Evolutionary conservation across 805 yeast genomes (phyloP).

Genomic region (Wickerhamiella brachini): DNA sequence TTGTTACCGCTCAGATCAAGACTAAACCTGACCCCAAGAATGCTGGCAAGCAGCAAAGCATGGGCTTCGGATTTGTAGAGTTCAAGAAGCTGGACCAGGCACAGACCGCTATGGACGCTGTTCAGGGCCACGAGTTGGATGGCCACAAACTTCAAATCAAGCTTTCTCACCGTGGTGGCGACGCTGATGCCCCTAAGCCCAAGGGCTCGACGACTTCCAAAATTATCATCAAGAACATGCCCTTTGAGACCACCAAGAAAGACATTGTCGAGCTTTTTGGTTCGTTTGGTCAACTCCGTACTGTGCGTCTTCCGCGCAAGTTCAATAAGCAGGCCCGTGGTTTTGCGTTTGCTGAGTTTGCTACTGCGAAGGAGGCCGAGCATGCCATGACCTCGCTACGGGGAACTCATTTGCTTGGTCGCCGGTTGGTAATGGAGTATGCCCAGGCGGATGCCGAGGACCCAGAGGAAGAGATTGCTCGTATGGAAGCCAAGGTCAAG

Average conservation of each 20-base stretch:
- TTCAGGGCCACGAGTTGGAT: constrained; percentile 68
- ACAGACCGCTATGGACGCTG: constrained; percentile 49
- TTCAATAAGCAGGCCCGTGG: constrained; percentile 93
- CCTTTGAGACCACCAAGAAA: constrained; percentile 88
- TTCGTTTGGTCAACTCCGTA: constrained; percentile 85
- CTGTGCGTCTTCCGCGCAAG: constrained; percentile 92
- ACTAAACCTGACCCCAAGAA: constrained; percentile 78
- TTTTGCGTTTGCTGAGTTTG: constrained; percentile 92
- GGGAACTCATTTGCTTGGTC: constrained; percentile 93
- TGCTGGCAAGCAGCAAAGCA: constrained; percentile 53
- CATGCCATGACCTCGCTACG: constrained; percentile 83
- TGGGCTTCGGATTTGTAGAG: constrained; percentile 98
- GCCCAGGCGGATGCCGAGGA: constrained; percentile 72
- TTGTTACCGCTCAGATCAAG: constrained; percentile 66
- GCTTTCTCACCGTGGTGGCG: constrained; percentile 58
- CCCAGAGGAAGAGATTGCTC: constrained; percentile 81
- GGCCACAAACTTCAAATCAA: constrained; percentile 87
- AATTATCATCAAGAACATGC: constrained; percentile 89
- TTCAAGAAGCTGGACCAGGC: constrained; percentile 72
- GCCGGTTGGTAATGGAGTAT: constrained; percentile 84
- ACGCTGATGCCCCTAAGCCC: constrained; percentile 18
- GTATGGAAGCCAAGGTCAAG: constrained; percentile 76
- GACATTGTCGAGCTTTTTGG: constrained; percentile 88
- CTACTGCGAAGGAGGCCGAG: constrained; percentile 80
- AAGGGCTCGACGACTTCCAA: constrained; percentile 30